Evolutionary conservation across 2,329 filamentous ascomycete species (phyloP).

Genomic region (Penicillium sp.): DNA sequence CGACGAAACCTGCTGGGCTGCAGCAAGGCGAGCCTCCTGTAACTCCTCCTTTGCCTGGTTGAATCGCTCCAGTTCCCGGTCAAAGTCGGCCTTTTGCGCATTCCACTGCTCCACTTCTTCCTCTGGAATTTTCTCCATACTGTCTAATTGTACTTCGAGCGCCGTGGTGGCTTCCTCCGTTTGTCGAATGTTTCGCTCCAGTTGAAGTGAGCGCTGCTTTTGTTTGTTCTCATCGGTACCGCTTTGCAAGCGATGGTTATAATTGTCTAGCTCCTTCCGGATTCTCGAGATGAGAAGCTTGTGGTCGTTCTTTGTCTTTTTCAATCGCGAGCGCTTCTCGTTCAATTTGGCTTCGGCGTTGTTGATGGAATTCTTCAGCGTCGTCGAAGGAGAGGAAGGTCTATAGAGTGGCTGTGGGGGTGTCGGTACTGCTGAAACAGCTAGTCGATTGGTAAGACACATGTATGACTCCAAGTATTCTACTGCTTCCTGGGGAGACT

Average conservation of each 20-base stretch:
- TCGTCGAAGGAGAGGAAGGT: conserved; percentile 64
- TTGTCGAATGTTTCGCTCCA: conserved; percentile 63
- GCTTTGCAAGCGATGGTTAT: conserved; percentile 58
- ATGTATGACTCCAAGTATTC: not conserved
- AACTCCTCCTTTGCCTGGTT: conserved; percentile 53
- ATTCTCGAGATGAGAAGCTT: conserved; percentile 58
- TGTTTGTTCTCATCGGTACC: conserved; percentile 63
- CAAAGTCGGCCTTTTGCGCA: conserved; percentile 55
- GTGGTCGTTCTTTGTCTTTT: conserved; percentile 62
- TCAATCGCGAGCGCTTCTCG: conserved; percentile 59
- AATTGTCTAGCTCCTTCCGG: conserved; percentile 62
- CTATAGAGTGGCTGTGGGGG: conserved; percentile 59
- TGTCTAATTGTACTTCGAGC: conserved; percentile 56
- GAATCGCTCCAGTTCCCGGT: conserved; percentile 54
- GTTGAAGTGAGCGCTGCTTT: conserved; percentile 61
- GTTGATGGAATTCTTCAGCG: conserved; percentile 64
- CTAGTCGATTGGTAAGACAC: conserved; percentile 15
- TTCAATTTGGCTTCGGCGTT: conserved; percentile 62
- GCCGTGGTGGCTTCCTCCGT: conserved; percentile 62
- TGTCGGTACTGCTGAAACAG: conserved; percentile 43
- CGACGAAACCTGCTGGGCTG: conserved; percentile 53
- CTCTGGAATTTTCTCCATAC: conserved; percentile 57
- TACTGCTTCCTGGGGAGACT: conserved; percentile 16
- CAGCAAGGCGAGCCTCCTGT: conserved; percentile 50
- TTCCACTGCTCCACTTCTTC: conserved; percentile 56